phyloP scores from a whole-genome alignment of 2,329 filamentous ascomycete genomes.

The Diplodia sapinea region DNA sequence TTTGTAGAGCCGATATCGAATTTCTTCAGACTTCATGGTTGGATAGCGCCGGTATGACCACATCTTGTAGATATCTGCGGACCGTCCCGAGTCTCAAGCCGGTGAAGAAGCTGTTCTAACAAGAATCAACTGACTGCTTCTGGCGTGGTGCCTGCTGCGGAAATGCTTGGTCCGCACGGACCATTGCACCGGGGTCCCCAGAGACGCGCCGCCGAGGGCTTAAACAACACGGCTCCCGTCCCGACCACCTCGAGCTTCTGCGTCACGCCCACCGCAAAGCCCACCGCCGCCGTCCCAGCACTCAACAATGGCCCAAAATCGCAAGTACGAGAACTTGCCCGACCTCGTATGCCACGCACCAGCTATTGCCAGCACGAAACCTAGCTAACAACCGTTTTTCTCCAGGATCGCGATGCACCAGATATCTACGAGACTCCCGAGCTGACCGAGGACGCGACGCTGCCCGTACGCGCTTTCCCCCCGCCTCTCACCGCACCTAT shows the following conservation, averaged over 20 bases:
- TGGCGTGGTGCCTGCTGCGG: not conserved
- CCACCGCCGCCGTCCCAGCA: not conserved
- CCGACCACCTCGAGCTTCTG: constrained; percentile 10
- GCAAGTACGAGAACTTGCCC: constrained; percentile 35
- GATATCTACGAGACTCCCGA: constrained; percentile 98
- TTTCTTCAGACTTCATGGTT: not conserved
- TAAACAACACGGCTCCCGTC: constrained; percentile 26
- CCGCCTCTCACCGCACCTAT: not conserved
- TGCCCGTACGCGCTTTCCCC: constrained; percentile 65
- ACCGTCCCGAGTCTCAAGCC: not conserved
- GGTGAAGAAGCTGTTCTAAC: not conserved
- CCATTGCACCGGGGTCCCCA: not conserved
- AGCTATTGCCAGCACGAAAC: not conserved
- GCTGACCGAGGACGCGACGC: constrained; percentile 85
- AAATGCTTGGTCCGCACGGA: constrained; percentile 18
- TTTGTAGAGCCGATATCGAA: not conserved
- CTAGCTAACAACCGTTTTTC: constrained; percentile 53
- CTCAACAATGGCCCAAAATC: constrained; percentile 31
- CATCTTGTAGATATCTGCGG: not conserved
- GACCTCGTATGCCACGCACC: constrained; percentile 32
- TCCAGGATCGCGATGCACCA: constrained; percentile 60
- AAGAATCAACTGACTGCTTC: not conserved
- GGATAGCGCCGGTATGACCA: not conserved
- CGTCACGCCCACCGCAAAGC: constrained; percentile 8
- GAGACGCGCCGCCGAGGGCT: constrained; percentile 13